Base-by-base conservation (phyloP, 1,284 basidiomycete species). In the Amylostereum chailletii region DNA sequence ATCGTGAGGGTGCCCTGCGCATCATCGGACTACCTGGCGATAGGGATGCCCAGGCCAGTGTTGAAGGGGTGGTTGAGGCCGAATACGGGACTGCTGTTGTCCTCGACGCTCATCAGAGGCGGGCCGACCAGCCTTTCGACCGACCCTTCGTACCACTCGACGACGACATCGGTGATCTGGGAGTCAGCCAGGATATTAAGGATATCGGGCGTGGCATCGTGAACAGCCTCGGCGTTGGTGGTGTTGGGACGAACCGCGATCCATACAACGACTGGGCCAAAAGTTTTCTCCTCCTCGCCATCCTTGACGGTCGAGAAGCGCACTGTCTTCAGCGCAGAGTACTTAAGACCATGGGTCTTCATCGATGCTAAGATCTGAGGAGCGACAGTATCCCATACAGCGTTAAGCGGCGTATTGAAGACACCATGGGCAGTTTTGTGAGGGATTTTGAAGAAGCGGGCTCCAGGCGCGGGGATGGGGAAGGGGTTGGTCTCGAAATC, bases 221-320 rank as follows among this genome's bases (percentile, higher is more conserved):
- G 62, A 54, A 59, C 60, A 45, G 50, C 59, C 51, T 30, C 51
- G 54, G 67, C 60, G 51, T 43, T 63, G 57, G 65, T 65, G 56
- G 65, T 64, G 50, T 59, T 59, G 57, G 67, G 68, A 58, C 32
- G 62, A 55, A 64, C 57, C 2, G 62, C 61, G 50, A 71, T 70
- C 68, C 70, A 71, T 5, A 70, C 47, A 9, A 67, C 64, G 52
- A 67, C 48, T 2, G 66, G 68, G 49, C 68, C 62, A 26, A 60
- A 50, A 46, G 50, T 60, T 34, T 61, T n/a, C 36, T 37, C 8
- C 36, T n/a, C 60, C 37, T 62, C 53, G 53, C 58, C 62, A 46
- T 64, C 60, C 45, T 63, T 60, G 52, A 51, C 45, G 54, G 57
- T 66, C 34, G 56, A 60, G 63, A 70, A 71, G 47, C 65, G 66